These are phyloP conservation scores for Globisporangium alternatum DNA, from an alignment of 352 stramenopile genomes.

Conservation along the genomic window DNA sequence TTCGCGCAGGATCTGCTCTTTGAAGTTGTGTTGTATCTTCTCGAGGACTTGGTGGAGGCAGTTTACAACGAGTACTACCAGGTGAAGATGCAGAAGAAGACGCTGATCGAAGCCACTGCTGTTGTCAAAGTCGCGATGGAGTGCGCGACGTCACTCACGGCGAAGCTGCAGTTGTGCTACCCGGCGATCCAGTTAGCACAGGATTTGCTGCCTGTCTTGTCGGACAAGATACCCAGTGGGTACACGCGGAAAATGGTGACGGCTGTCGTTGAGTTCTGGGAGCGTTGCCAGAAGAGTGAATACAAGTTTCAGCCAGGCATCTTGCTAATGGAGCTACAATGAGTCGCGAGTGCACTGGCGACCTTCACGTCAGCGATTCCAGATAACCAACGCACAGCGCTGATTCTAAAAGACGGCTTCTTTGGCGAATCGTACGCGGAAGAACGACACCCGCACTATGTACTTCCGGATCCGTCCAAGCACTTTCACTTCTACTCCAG, in stretches of 20 bases:
- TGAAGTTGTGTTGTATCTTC: conserved; percentile 25
- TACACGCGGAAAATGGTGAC: conserved; percentile 1
- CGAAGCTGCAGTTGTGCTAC: conserved; percentile 24
- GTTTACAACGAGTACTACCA: conserved; percentile 27
- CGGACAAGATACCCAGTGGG: neutral
- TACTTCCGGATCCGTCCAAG: conserved; percentile 17
- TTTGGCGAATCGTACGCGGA: conserved; percentile 23
- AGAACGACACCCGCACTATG: conserved; percentile 20
- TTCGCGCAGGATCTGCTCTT: conserved; percentile 27
- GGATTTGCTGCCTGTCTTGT: conserved; percentile 22
- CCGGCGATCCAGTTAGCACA: conserved; percentile 19
- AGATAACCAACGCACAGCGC: neutral
- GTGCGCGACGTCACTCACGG: conserved; percentile 15
- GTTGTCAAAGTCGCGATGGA: conserved; percentile 31
- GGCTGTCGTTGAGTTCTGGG: conserved; percentile 9
- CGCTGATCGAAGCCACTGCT: conserved; percentile 33
- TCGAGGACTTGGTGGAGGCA: conserved; percentile 22
- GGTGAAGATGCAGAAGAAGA: conserved; percentile 32
- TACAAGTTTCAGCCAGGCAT: conserved; percentile 23
- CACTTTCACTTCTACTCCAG: conserved; percentile 20
- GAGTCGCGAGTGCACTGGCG: conserved; percentile 14
- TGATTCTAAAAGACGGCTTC: conserved; percentile 20
- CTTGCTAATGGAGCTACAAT: conserved; percentile 22
- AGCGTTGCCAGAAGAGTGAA: conserved; percentile 9
- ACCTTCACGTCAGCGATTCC: conserved; percentile 25